phyloP scores from a whole-genome alignment of 1,284 basidiomycete genomes.

The Farysia itapuensis region DNA sequence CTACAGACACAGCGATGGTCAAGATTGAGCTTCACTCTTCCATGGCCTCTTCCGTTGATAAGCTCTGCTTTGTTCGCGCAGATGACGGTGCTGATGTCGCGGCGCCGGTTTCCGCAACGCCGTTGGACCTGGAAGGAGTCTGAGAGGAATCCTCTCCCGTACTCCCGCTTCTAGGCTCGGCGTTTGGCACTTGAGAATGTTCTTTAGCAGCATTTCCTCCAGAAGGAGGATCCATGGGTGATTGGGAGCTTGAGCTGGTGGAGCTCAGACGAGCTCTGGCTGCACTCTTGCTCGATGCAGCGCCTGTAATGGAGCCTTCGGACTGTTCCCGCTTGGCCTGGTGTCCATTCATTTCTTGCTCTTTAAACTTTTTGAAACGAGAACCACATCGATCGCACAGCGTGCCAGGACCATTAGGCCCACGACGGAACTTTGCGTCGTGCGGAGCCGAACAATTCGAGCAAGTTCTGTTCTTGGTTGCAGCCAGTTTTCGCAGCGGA shows the following conservation, averaged over 20 bases:
- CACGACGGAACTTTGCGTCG: slow-evolving; percentile 39
- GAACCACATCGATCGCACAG: slow-evolving; percentile 44
- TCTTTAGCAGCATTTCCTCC: neutral
- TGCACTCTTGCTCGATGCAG: slow-evolving; percentile 2
- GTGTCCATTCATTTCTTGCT: slow-evolving; percentile 11
- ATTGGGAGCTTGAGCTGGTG: slow-evolving; percentile 10
- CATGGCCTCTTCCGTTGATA: no score
- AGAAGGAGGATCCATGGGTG: slow-evolving; percentile 6
- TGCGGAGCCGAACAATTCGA: slow-evolving; percentile 36
- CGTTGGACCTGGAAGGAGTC: no score
- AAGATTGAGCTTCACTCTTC: no score
- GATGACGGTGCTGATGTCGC: no score
- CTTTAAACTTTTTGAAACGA: slow-evolving; percentile 35
- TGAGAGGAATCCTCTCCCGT: no score
- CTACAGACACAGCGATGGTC: no score
- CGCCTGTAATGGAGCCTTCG: neutral
- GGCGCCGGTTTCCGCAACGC: no score
- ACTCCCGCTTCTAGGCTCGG: no score
- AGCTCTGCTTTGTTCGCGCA: no score
- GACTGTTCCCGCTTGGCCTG: slow-evolving; percentile 4
- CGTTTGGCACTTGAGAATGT: no score
- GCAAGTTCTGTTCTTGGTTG: slow-evolving; percentile 42
- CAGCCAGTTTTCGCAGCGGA: slow-evolving; percentile 36
- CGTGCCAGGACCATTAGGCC: slow-evolving; percentile 35
- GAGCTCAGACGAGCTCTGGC: slow-evolving; percentile 19